Base-by-base conservation (phyloP, 495 filamentous ascomycete species). In the Amorphotheca resinae region DNA sequence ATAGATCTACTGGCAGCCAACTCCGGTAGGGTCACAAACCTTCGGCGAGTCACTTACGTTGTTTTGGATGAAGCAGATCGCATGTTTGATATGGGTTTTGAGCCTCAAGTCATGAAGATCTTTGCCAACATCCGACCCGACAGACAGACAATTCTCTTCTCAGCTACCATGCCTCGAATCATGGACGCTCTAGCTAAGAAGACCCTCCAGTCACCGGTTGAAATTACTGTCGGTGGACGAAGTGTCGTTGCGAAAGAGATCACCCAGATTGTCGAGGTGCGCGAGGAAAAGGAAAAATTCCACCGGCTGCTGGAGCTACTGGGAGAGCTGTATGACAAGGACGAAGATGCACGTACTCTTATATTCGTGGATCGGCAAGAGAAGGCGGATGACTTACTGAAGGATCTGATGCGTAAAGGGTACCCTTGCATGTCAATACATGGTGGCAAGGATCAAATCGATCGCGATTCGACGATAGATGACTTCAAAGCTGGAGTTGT, bases 61-160 rank as follows among this genome's bases (percentile, higher is more conserved):
- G 91, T 96, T 12, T 72, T 99, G 25, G 93, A 99, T 54, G 93
- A 99, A 60, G 93, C 93, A 15, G 93, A 99, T 54, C 80, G 93
- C 33, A 99, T 99, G 93, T 96, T 95, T 52, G 93, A 99, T 58
- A 95, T 99, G 93, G 93, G 93, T 4, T 96, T 99, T 48, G 89
- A 95, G 60, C 89, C 89, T 1, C 93, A 96, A 54, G 87, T 99
- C 35, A 91, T 89, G 82, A 95, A 93, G 60, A 88, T 99, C 43
- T 74, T 96, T 52, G 74, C 71, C 46, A 94, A 91, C 54, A 80
- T 93, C 46, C 80, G 93, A 33, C 87, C 91, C 0, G 79, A 95
- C 54, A 78, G 84, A 12, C 93, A 99, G 58, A 94, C 87, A 0
- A 85, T 96, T 15, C 67, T 96, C 15, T 96, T 96, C 60, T 96